Evolutionary conservation across 768 basidiomycete species (phyloP).

Genomic region (Pulveroboletus sp.): DNA sequence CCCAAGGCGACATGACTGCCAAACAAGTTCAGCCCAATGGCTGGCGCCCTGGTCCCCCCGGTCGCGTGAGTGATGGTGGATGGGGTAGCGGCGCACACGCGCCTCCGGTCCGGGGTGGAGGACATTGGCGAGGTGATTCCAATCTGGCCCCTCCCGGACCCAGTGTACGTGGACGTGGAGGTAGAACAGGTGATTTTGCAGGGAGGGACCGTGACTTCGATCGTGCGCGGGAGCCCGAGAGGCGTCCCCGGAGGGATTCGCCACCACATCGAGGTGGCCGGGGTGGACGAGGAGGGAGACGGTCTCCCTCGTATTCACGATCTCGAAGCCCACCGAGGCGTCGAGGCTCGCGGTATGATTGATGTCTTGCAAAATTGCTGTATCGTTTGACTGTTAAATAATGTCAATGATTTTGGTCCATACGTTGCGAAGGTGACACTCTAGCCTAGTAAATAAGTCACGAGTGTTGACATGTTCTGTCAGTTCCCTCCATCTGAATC

Average conservation of each 20-base stretch:
- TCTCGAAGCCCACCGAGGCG: constrained; percentile 43
- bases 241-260: constrained; percentile 48
- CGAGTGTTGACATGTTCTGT: too few relatives aligned
- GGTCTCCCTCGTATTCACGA: constrained; percentile 34
- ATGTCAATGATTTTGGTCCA: background rate
- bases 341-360: constrained; percentile 32
- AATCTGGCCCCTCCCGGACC: constrained; percentile 39
- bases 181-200: constrained; percentile 32
- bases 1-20: constrained; percentile 45
- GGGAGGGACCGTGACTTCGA: constrained; percentile 37
- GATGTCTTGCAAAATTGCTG: constrained; percentile 8
- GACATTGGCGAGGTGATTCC: constrained; percentile 75
- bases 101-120: constrained; percentile 49
- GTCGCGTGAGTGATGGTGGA: constrained; percentile 42
- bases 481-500: too few relatives aligned
- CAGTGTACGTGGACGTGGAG: constrained; percentile 43
- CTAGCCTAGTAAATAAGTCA: too few relatives aligned
- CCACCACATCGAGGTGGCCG: constrained; percentile 46
- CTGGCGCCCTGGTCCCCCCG: constrained; percentile 35
- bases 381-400: background rate
- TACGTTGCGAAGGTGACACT: too few relatives aligned
- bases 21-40: constrained; percentile 34
- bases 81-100: constrained; percentile 42
- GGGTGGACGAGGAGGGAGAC: constrained; percentile 40
- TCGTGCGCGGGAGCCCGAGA: constrained; percentile 40